Conservation (phyloP, 805 yeast species). For the Crinitomyces ghanaensis region DNA sequence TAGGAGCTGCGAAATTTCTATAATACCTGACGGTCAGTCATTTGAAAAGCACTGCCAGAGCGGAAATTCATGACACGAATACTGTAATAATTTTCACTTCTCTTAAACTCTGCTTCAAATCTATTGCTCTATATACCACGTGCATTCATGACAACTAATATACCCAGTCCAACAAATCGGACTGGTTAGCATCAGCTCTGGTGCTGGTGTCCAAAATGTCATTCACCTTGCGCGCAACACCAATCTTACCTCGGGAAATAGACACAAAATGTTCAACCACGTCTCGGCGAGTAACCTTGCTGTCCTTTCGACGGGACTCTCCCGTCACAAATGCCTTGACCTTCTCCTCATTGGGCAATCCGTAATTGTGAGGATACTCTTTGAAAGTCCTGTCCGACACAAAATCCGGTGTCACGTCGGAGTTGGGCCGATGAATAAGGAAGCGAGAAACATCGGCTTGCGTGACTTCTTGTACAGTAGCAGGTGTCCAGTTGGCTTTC, state of each 20-base stretch:
- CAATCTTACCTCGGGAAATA: constrained; percentile 38
- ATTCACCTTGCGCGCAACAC: constrained; percentile 49
- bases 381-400: constrained; percentile 30
- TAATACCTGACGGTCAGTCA: too few species aligned
- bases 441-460: constrained; percentile 18
- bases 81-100: too few species aligned
- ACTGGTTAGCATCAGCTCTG: constrained; percentile 31
- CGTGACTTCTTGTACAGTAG: constrained; percentile 29
- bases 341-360: constrained; percentile 66
- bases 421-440: constrained; percentile 18
- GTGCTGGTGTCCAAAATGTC: constrained; percentile 51
- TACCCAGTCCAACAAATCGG: constrained; percentile 38
- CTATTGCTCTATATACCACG: too few species aligned
- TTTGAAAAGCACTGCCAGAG: too few species aligned
- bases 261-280: constrained; percentile 51
- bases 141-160: too few species aligned
- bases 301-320: constrained; percentile 51
- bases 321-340: constrained; percentile 61
- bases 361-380: constrained; percentile 56
- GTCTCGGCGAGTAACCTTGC: constrained; percentile 57
- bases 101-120: too few species aligned
- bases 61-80: too few species aligned
- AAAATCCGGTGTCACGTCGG: constrained; percentile 25
- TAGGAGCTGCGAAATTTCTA: too few species aligned
- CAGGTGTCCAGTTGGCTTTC: constrained; percentile 40